Conservation (phyloP, 345 rosid genomes). For the Hibiscus trionum region DNA sequence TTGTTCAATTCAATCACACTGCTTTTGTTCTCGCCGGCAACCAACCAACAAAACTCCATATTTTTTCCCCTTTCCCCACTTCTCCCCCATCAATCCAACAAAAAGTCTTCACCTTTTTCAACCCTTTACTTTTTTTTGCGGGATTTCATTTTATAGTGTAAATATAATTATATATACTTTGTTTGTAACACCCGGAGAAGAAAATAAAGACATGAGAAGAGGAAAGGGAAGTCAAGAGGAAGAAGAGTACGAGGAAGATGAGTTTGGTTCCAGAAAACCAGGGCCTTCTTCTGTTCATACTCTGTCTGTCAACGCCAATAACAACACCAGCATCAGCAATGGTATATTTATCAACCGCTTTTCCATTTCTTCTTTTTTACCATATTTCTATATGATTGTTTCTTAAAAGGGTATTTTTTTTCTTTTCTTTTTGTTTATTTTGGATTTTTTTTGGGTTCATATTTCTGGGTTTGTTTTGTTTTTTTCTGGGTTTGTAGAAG, state of each 20-base stretch:
- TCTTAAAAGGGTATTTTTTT: neutral
- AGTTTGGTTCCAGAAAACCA: slow-evolving; percentile 51
- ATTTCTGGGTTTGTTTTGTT: slow-evolving; percentile 15
- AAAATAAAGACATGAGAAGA: slow-evolving; percentile 44
- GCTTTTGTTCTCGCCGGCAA: slow-evolving; percentile 7
- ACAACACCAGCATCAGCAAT: slow-evolving; percentile 22
- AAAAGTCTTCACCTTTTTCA: neutral
- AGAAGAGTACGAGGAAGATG: slow-evolving; percentile 80
- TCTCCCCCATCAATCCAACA: neutral
- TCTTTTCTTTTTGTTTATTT: neutral
- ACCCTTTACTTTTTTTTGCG: neutral
- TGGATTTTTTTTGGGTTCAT: neutral
- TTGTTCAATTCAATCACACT: neutral
- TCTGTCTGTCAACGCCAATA: slow-evolving; percentile 8
- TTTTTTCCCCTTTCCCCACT: neutral
- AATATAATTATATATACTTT: neutral
- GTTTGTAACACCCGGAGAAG: neutral
- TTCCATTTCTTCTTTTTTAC: neutral
- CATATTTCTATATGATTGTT: neutral
- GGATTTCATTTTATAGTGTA: neutral
- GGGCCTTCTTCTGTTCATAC: slow-evolving; percentile 40
- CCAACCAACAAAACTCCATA: neutral
- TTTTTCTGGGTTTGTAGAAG: slow-evolving; percentile 20
- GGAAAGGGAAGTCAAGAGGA: slow-evolving; percentile 63
- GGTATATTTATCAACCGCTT: slow-evolving; percentile 20